These are phyloP conservation scores for Oidiodendron maius DNA, from an alignment of 495 filamentous ascomycete species.

Conservation along the genomic window DNA sequence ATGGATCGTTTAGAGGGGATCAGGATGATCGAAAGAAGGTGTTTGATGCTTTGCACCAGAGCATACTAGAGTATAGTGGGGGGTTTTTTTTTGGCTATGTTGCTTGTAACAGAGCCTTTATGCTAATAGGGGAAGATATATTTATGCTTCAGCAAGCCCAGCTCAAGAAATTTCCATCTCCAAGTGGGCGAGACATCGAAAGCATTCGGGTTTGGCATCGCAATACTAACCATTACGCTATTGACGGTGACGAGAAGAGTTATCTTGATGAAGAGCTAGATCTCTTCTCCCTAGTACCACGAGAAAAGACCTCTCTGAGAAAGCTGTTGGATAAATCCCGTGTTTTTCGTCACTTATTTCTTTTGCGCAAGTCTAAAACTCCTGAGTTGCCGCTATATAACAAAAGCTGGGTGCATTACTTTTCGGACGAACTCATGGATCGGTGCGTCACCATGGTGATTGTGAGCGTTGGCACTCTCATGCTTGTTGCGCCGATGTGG, in stretches of 20 bases:
- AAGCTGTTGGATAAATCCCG: constrained; percentile 22
- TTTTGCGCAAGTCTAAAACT: constrained; percentile 10
- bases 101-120: no score
- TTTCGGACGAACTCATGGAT: constrained; percentile 22
- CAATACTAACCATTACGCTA: constrained; percentile 18
- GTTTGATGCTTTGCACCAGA: no score
- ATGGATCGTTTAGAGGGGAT: constrained; percentile 29
- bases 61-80: no score
- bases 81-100: no score
- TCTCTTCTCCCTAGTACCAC: constrained; percentile 21
- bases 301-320: constrained; percentile 21
- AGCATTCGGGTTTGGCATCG: constrained; percentile 25
- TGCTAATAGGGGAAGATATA: constrained; percentile 3
- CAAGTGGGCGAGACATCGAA: constrained; percentile 11
- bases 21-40: constrained; percentile 10
- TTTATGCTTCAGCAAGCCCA: constrained; percentile 23
- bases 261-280: constrained; percentile 23
- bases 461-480: constrained; percentile 19
- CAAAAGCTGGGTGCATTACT: constrained; percentile 13
- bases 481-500: constrained; percentile 29
- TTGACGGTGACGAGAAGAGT: constrained; percentile 17
- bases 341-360: constrained; percentile 3
- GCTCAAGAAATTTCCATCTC: constrained; percentile 12
- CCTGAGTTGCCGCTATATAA: constrained; percentile 9
- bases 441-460: constrained; percentile 18